These are phyloP conservation scores for Thelephora aurantiotincta DNA, from an alignment of 768 basidiomycete species.

Conservation along the genomic window DNA sequence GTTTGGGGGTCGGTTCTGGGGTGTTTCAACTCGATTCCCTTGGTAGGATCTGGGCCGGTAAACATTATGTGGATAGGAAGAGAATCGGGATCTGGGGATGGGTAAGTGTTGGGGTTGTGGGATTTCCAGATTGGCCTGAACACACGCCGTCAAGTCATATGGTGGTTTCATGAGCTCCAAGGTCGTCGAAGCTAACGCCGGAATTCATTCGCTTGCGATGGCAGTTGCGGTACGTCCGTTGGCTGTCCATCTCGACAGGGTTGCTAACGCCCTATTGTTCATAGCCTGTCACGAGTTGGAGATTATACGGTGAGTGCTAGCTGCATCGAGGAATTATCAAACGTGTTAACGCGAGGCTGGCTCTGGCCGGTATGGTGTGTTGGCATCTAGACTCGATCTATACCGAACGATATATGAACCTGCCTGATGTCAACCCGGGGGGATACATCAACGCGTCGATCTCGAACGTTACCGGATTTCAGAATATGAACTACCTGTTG, in stretches of 20 bases:
- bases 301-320: conserved; percentile 45
- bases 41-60: conserved; percentile 65
- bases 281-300: conserved; percentile 83
- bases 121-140: not conserved
- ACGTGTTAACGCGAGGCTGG: too few relatives aligned
- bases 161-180: conserved; percentile 96
- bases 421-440: conserved; percentile 59
- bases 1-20: conserved; percentile 3
- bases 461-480: conserved; percentile 78
- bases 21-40: conserved; percentile 1
- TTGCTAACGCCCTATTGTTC: conserved; percentile 6
- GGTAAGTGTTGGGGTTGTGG: conserved; percentile 34
- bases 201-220: conserved; percentile 84
- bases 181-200: conserved; percentile 79
- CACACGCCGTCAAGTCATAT: conserved; percentile 47
- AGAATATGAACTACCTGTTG: conserved; percentile 64
- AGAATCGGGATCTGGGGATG: conserved; percentile 97
- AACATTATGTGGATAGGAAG: conserved; percentile 76
- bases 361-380: not conserved
- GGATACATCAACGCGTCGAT: conserved; percentile 91
- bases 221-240: conserved; percentile 63
- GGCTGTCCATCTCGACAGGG: not conserved
- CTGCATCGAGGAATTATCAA: not conserved
- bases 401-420: conserved; percentile 94
- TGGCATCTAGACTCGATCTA: conserved; percentile 72